Base-by-base conservation (phyloP, 108 stramenopile genomes). In the Nannochloropsis salina region DNA sequence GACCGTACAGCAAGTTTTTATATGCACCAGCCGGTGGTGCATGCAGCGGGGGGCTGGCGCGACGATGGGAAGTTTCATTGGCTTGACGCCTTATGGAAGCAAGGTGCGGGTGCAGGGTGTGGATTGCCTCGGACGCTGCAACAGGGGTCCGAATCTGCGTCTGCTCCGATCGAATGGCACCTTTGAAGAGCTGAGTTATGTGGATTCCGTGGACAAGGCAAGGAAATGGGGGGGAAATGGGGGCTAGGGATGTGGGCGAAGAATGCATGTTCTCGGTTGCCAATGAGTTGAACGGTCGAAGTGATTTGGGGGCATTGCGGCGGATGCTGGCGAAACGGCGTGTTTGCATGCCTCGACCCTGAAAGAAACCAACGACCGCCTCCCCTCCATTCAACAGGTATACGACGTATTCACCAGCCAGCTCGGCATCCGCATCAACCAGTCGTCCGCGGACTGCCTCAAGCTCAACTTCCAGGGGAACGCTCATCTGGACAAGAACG, bases 11-110 rank as follows among this genome's bases (percentile, higher is more conserved):
- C 87, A 87, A 41, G 89, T 90, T 15, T 90, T 88, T 61, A 87
- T 90, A 20, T 90, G 90, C 83, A 90, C 90, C 20, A 90, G 90
- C 84, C 87, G 89, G 44, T 90, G 88, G 88, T 90, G 90, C 18
- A 88, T 80, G 84, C 89, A 90, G 20, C 89, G 87, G 84, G 90
- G 90, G 22, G 81, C 86, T 18, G 83, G 86, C 44, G 89, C 90
- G 41, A 90, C 90, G 3, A 42, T 90, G 10, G 89, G 87, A 6
- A 74, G 87, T 42, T 90, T 90, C 84, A 87, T 88, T 12, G 87
- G 87, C 10, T 89, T 90, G 31, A 89, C 89, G 41, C 90, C 90
- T 11, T 83, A 89, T 12, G 89, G 84, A 15, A 74, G 61, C n/a
- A 42, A 90, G 86, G 86, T 90, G 43, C 44, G 85, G 79, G 90